Conservation (phyloP, 2,329 filamentous ascomycete species). For the Leptodontidium sp. region DNA sequence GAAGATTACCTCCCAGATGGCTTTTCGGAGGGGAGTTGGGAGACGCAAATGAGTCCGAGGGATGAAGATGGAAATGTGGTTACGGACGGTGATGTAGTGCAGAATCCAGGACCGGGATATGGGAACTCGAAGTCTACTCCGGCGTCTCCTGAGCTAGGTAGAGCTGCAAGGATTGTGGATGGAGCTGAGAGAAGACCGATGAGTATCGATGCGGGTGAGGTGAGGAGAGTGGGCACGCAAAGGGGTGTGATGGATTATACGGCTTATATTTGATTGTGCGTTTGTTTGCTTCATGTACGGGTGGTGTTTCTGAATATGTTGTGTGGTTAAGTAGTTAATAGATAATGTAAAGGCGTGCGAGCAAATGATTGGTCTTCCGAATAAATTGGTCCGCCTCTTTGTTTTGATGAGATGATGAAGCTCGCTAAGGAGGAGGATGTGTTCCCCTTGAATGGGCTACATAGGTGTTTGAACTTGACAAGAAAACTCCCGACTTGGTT, state of each 20-base stretch:
- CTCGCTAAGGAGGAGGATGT: not conserved
- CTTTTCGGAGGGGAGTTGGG: conserved; percentile 39
- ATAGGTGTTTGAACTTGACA: not conserved
- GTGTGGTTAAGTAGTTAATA: not conserved
- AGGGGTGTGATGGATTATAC: conserved; percentile 32
- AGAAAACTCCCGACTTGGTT: too few species aligned
- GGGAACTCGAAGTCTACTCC: conserved; percentile 13
- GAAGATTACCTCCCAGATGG: conserved; percentile 34
- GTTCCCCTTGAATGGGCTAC: not conserved
- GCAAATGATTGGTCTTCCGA: not conserved
- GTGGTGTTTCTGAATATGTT: not conserved
- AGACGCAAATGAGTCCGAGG: conserved; percentile 31
- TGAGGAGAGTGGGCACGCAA: conserved; percentile 20
- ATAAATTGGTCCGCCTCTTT: not conserved
- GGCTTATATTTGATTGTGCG: conserved; percentile 37
- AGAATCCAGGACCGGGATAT: conserved; percentile 7
- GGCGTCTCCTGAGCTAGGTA: conserved; percentile 21
- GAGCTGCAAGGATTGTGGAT: conserved; percentile 33
- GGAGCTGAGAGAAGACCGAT: conserved; percentile 37
- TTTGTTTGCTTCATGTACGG: not conserved
- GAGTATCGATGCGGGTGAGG: conserved; percentile 37
- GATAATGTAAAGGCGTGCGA: conserved; percentile 11
- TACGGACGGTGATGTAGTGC: conserved; percentile 14
- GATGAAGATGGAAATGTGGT: conserved; percentile 33
- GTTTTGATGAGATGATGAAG: not conserved